Evolutionary conservation across 345 rosid genomes (phyloP).

Genomic region (Arabis hirsuta): DNA sequence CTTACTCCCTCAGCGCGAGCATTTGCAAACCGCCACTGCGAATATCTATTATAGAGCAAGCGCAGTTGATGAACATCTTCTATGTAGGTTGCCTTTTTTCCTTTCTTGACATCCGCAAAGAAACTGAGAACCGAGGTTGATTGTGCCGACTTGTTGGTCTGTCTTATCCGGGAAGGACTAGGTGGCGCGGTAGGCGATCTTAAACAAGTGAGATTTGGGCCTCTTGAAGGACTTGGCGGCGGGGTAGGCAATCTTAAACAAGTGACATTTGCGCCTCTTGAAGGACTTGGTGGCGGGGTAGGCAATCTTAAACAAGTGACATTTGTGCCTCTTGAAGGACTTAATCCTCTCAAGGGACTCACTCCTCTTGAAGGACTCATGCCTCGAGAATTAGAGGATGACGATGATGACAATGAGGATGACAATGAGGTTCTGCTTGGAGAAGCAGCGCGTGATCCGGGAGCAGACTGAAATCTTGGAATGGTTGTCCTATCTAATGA

Average conservation of each 20-base stretch:
- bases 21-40: conserved; percentile 93
- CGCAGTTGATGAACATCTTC: conserved; percentile 91
- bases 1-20: conserved; percentile 72
- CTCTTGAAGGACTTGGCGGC: conserved; percentile 61
- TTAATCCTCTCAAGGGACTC: conserved; percentile 69
- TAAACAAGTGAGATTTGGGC: conserved; percentile 49
- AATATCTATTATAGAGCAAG: conserved; percentile 73
- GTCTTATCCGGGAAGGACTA: conserved; percentile 79
- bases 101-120: conserved; percentile 75
- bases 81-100: conserved; percentile 61
- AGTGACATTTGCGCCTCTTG: conserved; percentile 60
- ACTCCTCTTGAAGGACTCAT: conserved; percentile 55
- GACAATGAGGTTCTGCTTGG: conserved; percentile 60
- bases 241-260: conserved; percentile 39
- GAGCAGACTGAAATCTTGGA: conserved; percentile 53
- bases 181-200: conserved; percentile 69
- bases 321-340: conserved; percentile 67
- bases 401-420: conserved; percentile 50
- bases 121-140: conserved; percentile 86
- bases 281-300: conserved; percentile 48
- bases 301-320: conserved; percentile 47
- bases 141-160: conserved; percentile 55
- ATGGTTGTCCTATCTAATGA: conserved; percentile 53
- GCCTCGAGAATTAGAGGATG: conserved; percentile 53
- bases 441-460: conserved; percentile 64